A percentile compares a stretch with the other conserved stretches of the same genome.
phyloP scores from a whole-genome alignment of 179 eudicot species.

The Beta macrorhiza region DNA sequence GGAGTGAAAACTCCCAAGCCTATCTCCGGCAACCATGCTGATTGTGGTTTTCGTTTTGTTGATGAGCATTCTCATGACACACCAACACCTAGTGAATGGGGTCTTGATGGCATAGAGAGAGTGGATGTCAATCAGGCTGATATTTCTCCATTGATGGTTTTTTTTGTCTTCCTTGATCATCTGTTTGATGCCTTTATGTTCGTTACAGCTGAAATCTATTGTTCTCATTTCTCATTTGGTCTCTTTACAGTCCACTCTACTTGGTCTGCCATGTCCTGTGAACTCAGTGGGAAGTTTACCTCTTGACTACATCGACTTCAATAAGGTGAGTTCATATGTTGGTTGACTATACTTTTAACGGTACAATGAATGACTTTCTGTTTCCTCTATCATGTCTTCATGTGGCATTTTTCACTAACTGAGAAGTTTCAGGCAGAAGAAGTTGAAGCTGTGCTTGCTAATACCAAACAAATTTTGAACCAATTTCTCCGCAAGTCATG shows the following conservation, averaged over 20 bases:
- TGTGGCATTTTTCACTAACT: conserved; percentile 22
- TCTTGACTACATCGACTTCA: conserved; percentile 60
- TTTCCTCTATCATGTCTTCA: not conserved
- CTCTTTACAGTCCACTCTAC: conserved; percentile 74
- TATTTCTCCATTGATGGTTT: conserved; percentile 87
- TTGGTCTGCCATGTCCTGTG: conserved; percentile 89
- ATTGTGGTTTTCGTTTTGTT: conserved; percentile 62
- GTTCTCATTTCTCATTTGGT: conserved; percentile 24
- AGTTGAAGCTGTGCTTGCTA: conserved; percentile 92
- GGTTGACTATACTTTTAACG: not conserved
- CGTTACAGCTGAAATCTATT: conserved; percentile 16
- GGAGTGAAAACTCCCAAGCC: conserved; percentile 76
- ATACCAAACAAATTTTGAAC: conserved; percentile 83
- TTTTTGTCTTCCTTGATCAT: conserved; percentile 38
- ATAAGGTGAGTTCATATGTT: conserved; percentile 44
- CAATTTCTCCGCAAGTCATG: conserved; percentile 84
- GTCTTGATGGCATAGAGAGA: conserved; percentile 76
- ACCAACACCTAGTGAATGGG: conserved; percentile 94
- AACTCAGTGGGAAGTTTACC: conserved; percentile 94
- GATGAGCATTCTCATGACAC: conserved; percentile 83
- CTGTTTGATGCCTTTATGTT: not conserved
- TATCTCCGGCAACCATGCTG: conserved; percentile 48
- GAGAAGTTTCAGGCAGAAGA: conserved; percentile 63
- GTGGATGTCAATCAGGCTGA: conserved; percentile 99
- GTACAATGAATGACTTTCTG: not conserved